Evolutionary conservation across 805 yeast species (phyloP).

Genomic region (Ascoidea asiatica): DNA sequence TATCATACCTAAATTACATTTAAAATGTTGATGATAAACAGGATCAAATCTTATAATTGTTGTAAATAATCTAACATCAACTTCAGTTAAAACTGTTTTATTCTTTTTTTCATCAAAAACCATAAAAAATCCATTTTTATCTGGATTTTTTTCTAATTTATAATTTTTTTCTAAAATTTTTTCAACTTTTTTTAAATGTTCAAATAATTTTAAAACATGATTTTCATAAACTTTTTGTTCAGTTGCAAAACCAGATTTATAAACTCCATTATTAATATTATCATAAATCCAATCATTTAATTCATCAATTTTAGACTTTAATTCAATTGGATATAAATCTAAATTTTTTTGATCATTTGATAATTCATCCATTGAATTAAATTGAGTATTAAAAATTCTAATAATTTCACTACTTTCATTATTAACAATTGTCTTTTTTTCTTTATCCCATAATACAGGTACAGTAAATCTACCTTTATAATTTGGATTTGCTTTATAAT

Average conservation of each 20-base stretch:
- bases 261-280: constrained; percentile 83
- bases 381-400: constrained; percentile 68
- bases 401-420: constrained; percentile 87
- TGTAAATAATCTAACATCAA: constrained; percentile 77
- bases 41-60: constrained; percentile 88
- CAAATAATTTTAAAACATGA: constrained; percentile 50
- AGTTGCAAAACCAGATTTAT: constrained; percentile 84
- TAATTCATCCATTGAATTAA: constrained; percentile 36
- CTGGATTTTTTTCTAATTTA: constrained; percentile 12
- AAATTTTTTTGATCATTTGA: constrained; percentile 30
- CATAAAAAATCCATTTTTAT: constrained; percentile 25
- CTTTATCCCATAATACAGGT: constrained; percentile 86
- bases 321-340: constrained; percentile 48
- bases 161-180: constrained; percentile 34
- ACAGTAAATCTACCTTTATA: constrained; percentile 82
- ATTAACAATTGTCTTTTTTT: constrained; percentile 71
- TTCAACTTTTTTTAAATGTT: constrained; percentile 60
- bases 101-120: constrained; percentile 45
- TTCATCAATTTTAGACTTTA: constrained; percentile 52
- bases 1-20: constrained; percentile 75
- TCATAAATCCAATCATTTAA: constrained; percentile 75
- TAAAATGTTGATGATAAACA: constrained; percentile 90
- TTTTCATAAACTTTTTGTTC: constrained; percentile 69
- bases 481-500: constrained; percentile 60
- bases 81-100: constrained; percentile 90